Evolutionary conservation across 441 rosid genomes (phyloP).

Genomic region (Adansonia madagascariensis): DNA sequence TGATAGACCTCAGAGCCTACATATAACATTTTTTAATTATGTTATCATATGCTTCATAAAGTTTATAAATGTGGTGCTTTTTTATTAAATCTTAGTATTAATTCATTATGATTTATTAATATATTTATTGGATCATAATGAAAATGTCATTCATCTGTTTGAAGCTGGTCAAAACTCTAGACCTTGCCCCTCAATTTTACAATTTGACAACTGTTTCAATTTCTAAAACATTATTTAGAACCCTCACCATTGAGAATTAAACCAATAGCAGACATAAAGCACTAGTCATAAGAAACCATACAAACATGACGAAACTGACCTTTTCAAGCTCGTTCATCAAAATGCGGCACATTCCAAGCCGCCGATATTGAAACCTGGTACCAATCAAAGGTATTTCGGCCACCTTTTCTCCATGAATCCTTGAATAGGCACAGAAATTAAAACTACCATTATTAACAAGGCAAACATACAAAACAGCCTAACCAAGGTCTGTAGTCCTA

Average conservation of each 20-base stretch:
- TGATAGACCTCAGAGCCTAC: background rate
- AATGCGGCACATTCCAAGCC: slow-evolving; percentile 74
- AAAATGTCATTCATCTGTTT: background rate
- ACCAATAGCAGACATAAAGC: background rate
- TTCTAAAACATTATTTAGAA: background rate
- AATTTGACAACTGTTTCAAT: background rate
- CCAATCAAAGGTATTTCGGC: slow-evolving; percentile 88
- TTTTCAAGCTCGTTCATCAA: slow-evolving; percentile 73
- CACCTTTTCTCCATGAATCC: slow-evolving; percentile 69
- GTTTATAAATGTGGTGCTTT: background rate
- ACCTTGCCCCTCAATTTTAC: background rate
- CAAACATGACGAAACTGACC: slow-evolving; percentile 37
- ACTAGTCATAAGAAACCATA: no score
- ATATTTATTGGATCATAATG: background rate
- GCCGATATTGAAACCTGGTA: slow-evolving; percentile 73
- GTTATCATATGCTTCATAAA: background rate
- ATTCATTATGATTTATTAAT: background rate
- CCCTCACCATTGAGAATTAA: background rate
- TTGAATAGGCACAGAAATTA: slow-evolving; percentile 34
- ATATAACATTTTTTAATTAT: background rate
- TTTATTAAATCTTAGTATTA: background rate
- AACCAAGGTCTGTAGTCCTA: slow-evolving; percentile 13
- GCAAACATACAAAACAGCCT: slow-evolving; percentile 1
- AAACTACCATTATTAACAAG: slow-evolving; percentile 24
- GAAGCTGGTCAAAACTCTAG: background rate